Evolutionary conservation across 768 basidiomycete species (phyloP).

Genomic region (Mycena belliarum): DNA sequence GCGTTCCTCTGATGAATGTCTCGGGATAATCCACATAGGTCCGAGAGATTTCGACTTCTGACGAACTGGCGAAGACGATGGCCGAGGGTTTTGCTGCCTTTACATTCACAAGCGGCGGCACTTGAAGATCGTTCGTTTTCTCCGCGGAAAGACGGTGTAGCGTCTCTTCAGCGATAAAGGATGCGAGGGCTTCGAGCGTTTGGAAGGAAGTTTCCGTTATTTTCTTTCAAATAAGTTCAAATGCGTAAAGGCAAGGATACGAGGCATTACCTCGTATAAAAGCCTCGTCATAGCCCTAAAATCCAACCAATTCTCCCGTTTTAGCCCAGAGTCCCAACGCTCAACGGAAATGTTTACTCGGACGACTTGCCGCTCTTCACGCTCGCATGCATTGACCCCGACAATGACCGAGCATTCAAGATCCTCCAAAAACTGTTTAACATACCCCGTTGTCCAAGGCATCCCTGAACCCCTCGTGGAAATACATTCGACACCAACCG

Average conservation of each 20-base stretch:
- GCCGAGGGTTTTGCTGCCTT: slow-evolving; percentile 74
- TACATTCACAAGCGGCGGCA: slow-evolving; percentile 43
- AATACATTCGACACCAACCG: slow-evolving; percentile 41
- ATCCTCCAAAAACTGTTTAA: slow-evolving; percentile 33
- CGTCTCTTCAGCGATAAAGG: slow-evolving; percentile 50
- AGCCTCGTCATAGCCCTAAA: slow-evolving; percentile 41
- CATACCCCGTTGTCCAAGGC: slow-evolving; percentile 24
- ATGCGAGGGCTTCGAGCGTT: slow-evolving; percentile 73
- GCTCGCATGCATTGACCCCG: slow-evolving; percentile 69
- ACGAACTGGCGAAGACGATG: slow-evolving; percentile 61
- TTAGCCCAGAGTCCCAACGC: slow-evolving; percentile 21
- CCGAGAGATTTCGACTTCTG: slow-evolving; percentile 64
- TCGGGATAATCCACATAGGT: slow-evolving; percentile 37
- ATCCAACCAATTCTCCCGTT: slow-evolving; percentile 32
- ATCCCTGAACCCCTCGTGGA: slow-evolving; percentile 24
- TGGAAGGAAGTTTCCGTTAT: slow-evolving; percentile 50
- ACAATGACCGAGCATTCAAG: slow-evolving; percentile 58
- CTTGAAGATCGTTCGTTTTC: slow-evolving; percentile 9
- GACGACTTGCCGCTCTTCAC: slow-evolving; percentile 63
- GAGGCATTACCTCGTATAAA: slow-evolving; percentile 35
- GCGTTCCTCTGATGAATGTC: slow-evolving; percentile 3
- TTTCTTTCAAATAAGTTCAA: slow-evolving; percentile 35
- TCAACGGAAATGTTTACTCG: slow-evolving; percentile 42
- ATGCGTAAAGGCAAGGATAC: neutral
- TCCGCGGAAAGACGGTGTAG: slow-evolving; percentile 32